A percentile compares a stretch with the other conserved stretches of the same genome.
Evolutionary conservation across 1,139 yeast species (phyloP).

Genomic region (Pichia sp.): DNA sequence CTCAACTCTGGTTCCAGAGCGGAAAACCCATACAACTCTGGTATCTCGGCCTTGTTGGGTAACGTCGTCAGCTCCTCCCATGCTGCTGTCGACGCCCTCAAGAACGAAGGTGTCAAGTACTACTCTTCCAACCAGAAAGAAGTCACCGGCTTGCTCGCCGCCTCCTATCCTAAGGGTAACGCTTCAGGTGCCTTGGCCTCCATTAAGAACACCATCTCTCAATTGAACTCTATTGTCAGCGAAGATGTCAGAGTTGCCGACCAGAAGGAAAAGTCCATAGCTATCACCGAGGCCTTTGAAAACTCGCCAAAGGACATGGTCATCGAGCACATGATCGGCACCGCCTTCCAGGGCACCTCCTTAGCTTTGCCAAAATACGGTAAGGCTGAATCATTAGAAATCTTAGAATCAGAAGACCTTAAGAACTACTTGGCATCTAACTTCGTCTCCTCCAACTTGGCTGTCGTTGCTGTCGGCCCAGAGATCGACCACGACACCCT

Average conservation of each 20-base stretch:
- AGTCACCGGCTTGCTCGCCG: conserved; percentile 30
- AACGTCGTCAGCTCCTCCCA: conserved; percentile 41
- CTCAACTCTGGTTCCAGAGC: conserved; percentile 74
- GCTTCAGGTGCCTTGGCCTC: conserved; percentile 27
- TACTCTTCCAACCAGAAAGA: conserved; percentile 32
- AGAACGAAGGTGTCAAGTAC: conserved; percentile 36
- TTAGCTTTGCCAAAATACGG: conserved; percentile 72
- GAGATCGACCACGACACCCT: conserved; percentile 64
- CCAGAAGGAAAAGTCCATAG: conserved; percentile 32
- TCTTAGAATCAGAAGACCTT: conserved; percentile 57
- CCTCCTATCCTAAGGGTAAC: conserved; percentile 32
- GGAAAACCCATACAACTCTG: conserved; percentile 76
- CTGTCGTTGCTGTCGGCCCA: conserved; percentile 65
- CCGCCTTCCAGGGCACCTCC: conserved; percentile 83
- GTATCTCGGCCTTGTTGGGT: conserved; percentile 65
- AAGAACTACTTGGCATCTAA: conserved; percentile 51
- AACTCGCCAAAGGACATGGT: conserved; percentile 46
- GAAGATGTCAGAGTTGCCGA: conserved; percentile 25
- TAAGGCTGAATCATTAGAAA: conserved; percentile 57
- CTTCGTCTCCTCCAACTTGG: conserved; percentile 59
- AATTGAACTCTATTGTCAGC: conserved; percentile 22
- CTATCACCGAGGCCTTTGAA: conserved; percentile 44
- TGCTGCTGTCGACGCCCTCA: conserved; percentile 34
- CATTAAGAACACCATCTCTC: conserved; percentile 22
- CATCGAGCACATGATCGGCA: conserved; percentile 67